Percentiles rank a stretch among this genome's conserved stretches.
phyloP scores from a whole-genome alignment of 2,329 filamentous ascomycete species.

The Trichoderma arundinaceum region DNA sequence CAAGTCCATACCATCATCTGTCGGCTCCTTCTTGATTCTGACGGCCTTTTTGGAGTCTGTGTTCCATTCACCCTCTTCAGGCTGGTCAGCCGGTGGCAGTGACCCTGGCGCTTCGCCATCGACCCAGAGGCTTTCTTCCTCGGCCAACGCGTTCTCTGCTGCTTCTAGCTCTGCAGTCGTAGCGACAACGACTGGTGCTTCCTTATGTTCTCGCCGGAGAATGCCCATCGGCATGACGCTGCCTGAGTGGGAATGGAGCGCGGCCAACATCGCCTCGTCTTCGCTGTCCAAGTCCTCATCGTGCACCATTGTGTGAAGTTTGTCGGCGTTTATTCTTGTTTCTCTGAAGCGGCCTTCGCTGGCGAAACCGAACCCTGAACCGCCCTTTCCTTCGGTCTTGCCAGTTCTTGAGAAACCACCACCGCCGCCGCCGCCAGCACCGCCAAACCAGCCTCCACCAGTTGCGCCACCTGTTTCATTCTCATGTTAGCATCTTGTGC shows the following conservation, averaged over 20 bases:
- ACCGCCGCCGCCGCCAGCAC: slow-evolving; percentile 40
- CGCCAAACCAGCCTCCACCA: slow-evolving; percentile 42
- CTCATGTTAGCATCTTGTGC: background rate
- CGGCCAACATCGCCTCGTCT: slow-evolving; percentile 50
- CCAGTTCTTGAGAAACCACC: slow-evolving; percentile 39
- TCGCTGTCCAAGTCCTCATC: slow-evolving; percentile 54
- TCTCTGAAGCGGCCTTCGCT: slow-evolving; percentile 46
- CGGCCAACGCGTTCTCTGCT: slow-evolving; percentile 52
- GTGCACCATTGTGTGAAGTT: slow-evolving; percentile 53
- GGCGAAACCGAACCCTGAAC: slow-evolving; percentile 48
- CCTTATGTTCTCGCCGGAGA: slow-evolving; percentile 59
- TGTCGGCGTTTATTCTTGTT: slow-evolving; percentile 61
- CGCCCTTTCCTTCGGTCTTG: slow-evolving; percentile 49
- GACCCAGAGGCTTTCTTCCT: slow-evolving; percentile 55
- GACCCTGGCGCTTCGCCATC: slow-evolving; percentile 44
- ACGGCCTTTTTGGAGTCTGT: slow-evolving; percentile 46
- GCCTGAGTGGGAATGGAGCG: slow-evolving; percentile 41
- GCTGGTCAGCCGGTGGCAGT: slow-evolving; percentile 40
- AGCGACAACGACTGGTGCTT: slow-evolving; percentile 59
- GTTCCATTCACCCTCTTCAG: slow-evolving; percentile 53
- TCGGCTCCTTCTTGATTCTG: slow-evolving; percentile 54
- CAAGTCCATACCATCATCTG: slow-evolving; percentile 49
- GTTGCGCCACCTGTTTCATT: slow-evolving; percentile 34
- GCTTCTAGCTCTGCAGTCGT: slow-evolving; percentile 64
- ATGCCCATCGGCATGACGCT: slow-evolving; percentile 61